Conservation (phyloP, 352 stramenopile genomes). For the Phytophthora multivora region DNA sequence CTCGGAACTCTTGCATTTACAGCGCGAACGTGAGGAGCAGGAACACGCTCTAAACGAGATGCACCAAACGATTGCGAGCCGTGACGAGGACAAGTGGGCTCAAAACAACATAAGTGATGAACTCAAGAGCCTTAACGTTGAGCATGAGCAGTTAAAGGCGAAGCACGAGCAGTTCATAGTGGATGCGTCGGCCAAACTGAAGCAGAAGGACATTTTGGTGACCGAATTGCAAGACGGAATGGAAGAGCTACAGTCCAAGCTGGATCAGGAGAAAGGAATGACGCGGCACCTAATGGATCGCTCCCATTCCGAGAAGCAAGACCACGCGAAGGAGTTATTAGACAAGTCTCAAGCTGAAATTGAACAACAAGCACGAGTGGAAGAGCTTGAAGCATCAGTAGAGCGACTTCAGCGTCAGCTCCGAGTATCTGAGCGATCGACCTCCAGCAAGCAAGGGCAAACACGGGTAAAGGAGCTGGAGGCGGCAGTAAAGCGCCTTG, state of each 20-base stretch:
- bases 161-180: constrained; percentile 48
- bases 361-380: constrained; percentile 21
- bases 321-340: constrained; percentile 18
- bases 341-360: background rate
- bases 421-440: constrained; percentile 31
- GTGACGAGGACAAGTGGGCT: constrained; percentile 35
- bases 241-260: constrained; percentile 58
- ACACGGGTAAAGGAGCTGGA: constrained; percentile 37
- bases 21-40: constrained; percentile 61
- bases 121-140: constrained; percentile 23
- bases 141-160: constrained; percentile 37
- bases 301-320: constrained; percentile 31
- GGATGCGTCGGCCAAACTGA: constrained; percentile 29
- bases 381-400: constrained; percentile 38
- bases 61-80: constrained; percentile 39
- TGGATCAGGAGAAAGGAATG: constrained; percentile 61
- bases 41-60: constrained; percentile 41
- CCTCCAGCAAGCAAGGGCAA: constrained; percentile 16
- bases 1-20: constrained; percentile 37
- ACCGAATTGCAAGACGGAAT: constrained; percentile 56
- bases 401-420: constrained; percentile 40
- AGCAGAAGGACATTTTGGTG: constrained; percentile 40
- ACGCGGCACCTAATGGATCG: constrained; percentile 55
- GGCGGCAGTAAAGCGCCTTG: constrained; percentile 34
- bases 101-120: constrained; percentile 20